Conservation (phyloP, 805 yeast genomes). For the Teunomyces aglyptinius region DNA sequence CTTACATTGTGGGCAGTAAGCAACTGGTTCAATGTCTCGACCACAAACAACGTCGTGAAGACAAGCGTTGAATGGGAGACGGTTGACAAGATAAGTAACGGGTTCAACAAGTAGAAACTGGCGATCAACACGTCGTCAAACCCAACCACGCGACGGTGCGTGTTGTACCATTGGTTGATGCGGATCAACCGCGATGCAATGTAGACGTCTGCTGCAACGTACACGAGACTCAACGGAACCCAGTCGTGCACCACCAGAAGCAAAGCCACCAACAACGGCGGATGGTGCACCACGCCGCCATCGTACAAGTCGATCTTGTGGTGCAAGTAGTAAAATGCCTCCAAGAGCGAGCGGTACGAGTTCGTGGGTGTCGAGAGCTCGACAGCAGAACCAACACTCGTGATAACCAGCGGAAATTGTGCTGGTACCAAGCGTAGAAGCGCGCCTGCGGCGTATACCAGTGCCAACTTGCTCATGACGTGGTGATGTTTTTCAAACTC, state of each 20-base stretch:
- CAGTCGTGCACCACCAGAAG: conserved; percentile 38
- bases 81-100: conserved; percentile 67
- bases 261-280: conserved; percentile 65
- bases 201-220: conserved; percentile 55
- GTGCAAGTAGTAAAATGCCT: conserved; percentile 33
- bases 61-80: conserved; percentile 65
- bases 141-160: conserved; percentile 15
- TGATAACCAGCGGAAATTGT: conserved; percentile 20
- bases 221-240: conserved; percentile 13
- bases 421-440: conserved; percentile 36
- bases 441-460: conserved; percentile 27
- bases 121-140: conserved; percentile 49
- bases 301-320: conserved; percentile 65
- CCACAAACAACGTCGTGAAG: conserved; percentile 58
- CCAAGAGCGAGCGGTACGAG: conserved; percentile 53
- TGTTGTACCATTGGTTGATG: conserved; percentile 44
- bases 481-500: too few species aligned
- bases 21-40: conserved; percentile 44
- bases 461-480: conserved; percentile 20
- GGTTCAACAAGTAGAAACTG: conserved; percentile 73
- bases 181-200: conserved; percentile 54
- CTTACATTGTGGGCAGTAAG: conserved; percentile 39
- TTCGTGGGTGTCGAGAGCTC: conserved; percentile 73
- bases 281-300: conserved; percentile 86
- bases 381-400: conserved; percentile 40